Evolutionary conservation across 139 green algal species (phyloP).

Genomic region (Yamagishiella unicocca): DNA sequence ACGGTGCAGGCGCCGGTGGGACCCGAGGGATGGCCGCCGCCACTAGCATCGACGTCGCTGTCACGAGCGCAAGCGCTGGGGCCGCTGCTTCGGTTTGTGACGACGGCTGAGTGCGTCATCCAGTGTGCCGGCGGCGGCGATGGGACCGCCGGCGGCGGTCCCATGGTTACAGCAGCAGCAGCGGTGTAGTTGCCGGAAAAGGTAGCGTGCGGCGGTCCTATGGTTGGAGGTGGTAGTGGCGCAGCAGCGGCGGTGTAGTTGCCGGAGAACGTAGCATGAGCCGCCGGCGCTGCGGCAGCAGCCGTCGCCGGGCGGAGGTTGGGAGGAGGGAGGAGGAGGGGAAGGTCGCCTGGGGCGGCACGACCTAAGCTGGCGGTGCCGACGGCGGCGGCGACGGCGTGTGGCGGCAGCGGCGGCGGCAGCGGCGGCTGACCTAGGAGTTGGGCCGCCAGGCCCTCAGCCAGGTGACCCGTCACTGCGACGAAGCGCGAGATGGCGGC

Average conservation of each 20-base stretch:
- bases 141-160: too few species aligned
- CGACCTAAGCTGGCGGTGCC: neutral
- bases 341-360: neutral
- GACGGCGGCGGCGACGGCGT: neutral
- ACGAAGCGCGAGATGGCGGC: neutral
- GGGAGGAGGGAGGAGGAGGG: neutral
- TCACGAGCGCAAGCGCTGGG: neutral
- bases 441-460: conserved; percentile 15
- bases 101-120: too few species aligned
- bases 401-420: neutral
- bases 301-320: neutral
- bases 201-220: too few species aligned
- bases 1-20: too few species aligned
- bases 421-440: neutral
- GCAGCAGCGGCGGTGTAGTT: neutral
- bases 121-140: too few species aligned
- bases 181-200: neutral
- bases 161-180: neutral
- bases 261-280: neutral
- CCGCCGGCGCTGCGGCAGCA: neutral
- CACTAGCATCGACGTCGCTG: neutral
- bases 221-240: neutral
- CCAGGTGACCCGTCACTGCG: neutral
- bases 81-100: too few species aligned
- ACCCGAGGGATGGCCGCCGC: neutral